Evolutionary conservation across 2,329 filamentous ascomycete species (phyloP).

Genomic region (Paraphaeosphaeria sporulosa): DNA sequence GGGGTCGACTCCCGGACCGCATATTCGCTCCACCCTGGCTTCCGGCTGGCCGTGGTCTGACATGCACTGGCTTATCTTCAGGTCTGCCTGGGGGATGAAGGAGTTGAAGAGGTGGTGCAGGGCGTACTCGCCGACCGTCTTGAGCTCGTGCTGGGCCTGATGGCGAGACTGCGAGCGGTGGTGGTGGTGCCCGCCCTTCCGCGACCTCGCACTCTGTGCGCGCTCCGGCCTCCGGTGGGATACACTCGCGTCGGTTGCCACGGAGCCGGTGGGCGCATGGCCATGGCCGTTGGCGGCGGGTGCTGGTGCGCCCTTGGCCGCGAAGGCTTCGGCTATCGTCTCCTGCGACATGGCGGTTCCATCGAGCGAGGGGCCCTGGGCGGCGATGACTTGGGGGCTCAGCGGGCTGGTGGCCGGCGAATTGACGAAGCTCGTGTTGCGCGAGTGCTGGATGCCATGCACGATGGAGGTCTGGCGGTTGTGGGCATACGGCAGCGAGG

Average conservation of each 20-base stretch:
- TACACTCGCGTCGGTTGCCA: slow-evolving; percentile 26
- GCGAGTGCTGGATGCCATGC: slow-evolving; percentile 89
- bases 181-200: slow-evolving; percentile 79
- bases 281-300: slow-evolving; percentile 23
- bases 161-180: slow-evolving; percentile 74
- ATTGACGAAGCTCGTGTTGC: slow-evolving; percentile 87
- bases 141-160: slow-evolving; percentile 74
- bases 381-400: slow-evolving; percentile 83
- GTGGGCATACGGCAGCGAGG: slow-evolving; percentile 75
- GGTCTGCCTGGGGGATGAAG: slow-evolving; percentile 96
- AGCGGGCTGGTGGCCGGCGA: slow-evolving; percentile 79
- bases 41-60: slow-evolving; percentile 80
- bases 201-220: slow-evolving; percentile 64
- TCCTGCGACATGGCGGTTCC: slow-evolving; percentile 52
- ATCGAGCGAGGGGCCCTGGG: slow-evolving; percentile 47
- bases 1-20: slow-evolving; percentile 85
- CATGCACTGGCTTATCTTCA: slow-evolving; percentile 90
- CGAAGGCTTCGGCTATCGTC: slow-evolving; percentile 47
- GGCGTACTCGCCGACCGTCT: slow-evolving; percentile 97
- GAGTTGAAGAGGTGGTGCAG: slow-evolving; percentile 96
- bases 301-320: slow-evolving; percentile 36
- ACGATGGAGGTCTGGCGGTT: slow-evolving; percentile 97
- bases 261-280: slow-evolving; percentile 10
- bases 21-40: slow-evolving; percentile 85
- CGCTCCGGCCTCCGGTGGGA: slow-evolving; percentile 51